Evolutionary conservation across 352 stramenopile genomes (phyloP).

Genomic region (Pelagophyceae sp.): DNA sequence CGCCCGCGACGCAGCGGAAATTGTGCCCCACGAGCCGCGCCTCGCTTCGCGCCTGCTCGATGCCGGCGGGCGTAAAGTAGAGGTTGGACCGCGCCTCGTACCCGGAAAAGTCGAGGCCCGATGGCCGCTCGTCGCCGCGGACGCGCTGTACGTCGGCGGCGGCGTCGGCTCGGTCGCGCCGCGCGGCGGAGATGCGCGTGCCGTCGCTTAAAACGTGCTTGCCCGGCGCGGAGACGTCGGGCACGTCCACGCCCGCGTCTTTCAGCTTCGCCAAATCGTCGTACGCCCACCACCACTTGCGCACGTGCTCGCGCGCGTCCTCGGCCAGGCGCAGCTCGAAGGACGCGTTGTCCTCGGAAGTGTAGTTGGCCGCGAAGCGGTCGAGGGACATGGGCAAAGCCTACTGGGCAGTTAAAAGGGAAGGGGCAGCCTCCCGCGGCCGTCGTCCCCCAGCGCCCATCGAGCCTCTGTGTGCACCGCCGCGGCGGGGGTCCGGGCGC

Average conservation of each 20-base stretch:
- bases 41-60: not conserved
- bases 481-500: not conserved
- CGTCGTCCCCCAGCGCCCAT: not conserved
- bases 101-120: not conserved
- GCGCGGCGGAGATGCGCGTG: not conserved
- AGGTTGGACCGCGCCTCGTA: not conserved
- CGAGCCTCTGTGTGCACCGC: not conserved
- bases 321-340: not conserved
- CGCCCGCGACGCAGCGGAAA: not conserved
- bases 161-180: not conserved
- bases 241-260: constrained; percentile 4
- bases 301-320: not conserved
- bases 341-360: constrained; percentile 13
- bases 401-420: too few relatives aligned
- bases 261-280: not conserved
- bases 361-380: constrained; percentile 1
- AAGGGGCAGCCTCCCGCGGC: too few relatives aligned
- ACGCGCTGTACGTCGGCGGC: not conserved
- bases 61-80: not conserved
- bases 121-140: not conserved
- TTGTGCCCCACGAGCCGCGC: too few relatives aligned
- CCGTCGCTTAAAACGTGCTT: not conserved
- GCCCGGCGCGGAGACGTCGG: not conserved
- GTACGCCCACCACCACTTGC: constrained; percentile 17
- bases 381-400: not conserved